Evolutionary conservation across 2,329 filamentous ascomycete species (phyloP).

Genomic region (Alternaria sp.): DNA sequence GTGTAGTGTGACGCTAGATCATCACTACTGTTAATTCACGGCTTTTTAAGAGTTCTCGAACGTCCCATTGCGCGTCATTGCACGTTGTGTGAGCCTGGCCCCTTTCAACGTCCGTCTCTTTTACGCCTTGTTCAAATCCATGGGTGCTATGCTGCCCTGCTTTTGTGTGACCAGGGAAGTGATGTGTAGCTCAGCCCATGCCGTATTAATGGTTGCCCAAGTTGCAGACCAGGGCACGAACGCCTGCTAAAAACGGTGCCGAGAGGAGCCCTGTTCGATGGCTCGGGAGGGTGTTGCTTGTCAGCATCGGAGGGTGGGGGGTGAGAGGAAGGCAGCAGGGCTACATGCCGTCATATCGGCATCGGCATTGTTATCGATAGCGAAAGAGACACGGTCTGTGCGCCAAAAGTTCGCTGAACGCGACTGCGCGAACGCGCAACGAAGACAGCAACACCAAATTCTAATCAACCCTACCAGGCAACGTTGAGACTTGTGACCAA

Average conservation of each 20-base stretch:
- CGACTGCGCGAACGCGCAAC: conserved; percentile 13
- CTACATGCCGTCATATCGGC: conserved; percentile 1
- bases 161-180: neutral
- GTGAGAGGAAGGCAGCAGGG: neutral
- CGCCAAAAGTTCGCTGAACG: conserved; percentile 13
- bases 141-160: neutral
- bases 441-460: neutral
- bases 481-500: neutral
- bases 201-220: neutral
- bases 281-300: neutral
- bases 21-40: neutral
- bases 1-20: neutral
- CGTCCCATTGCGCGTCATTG: neutral
- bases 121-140: neutral
- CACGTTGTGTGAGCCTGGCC: neutral
- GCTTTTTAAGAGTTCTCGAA: conserved; percentile 2
- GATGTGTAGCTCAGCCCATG: neutral
- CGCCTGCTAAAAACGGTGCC: neutral
- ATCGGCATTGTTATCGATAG: conserved; percentile 8
- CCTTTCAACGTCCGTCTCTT: neutral
- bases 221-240: neutral
- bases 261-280: neutral
- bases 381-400: neutral
- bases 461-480: neutral
- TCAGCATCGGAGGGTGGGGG: neutral